Evolutionary conservation across 805 yeast species (phyloP).

Genomic region (Schwanniomyces yamadae): DNA sequence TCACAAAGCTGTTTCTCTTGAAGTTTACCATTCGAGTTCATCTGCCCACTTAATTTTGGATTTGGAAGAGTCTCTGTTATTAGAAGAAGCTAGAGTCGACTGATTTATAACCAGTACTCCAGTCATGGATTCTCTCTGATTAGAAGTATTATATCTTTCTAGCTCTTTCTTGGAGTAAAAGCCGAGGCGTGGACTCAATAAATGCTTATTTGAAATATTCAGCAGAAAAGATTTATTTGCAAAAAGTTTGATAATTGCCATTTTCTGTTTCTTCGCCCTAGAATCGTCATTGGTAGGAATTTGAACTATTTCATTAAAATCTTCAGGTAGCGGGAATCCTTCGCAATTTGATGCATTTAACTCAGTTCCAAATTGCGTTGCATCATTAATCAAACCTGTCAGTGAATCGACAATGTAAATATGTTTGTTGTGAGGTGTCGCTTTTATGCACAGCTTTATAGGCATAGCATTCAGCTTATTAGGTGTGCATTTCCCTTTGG

Average conservation of each 20-base stretch:
- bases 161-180: conserved; percentile 32
- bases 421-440: conserved; percentile 15
- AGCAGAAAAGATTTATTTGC: conserved; percentile 13
- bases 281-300: conserved; percentile 48
- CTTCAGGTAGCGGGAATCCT: conserved; percentile 62
- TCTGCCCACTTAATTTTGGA: conserved; percentile 32
- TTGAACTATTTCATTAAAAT: conserved; percentile 55
- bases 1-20: not conserved
- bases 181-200: conserved; percentile 16
- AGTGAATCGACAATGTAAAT: conserved; percentile 61
- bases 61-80: not conserved
- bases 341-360: conserved; percentile 60
- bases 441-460: conserved; percentile 32
- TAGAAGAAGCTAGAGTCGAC: conserved; percentile 1
- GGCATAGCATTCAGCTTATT: conserved; percentile 22
- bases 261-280: conserved; percentile 21
- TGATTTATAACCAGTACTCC: conserved; percentile 21
- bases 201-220: not conserved
- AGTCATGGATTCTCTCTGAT: conserved; percentile 9
- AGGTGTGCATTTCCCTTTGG: conserved; percentile 49
- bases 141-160: conserved; percentile 21
- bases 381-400: conserved; percentile 59
- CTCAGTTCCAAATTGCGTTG: conserved; percentile 69
- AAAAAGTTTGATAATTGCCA: conserved; percentile 43
- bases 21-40: conserved; percentile 33